These are phyloP conservation scores for Mucor sp. DNA, from an alignment of 371 early-diverging fungal species.

Conservation along the genomic window DNA sequence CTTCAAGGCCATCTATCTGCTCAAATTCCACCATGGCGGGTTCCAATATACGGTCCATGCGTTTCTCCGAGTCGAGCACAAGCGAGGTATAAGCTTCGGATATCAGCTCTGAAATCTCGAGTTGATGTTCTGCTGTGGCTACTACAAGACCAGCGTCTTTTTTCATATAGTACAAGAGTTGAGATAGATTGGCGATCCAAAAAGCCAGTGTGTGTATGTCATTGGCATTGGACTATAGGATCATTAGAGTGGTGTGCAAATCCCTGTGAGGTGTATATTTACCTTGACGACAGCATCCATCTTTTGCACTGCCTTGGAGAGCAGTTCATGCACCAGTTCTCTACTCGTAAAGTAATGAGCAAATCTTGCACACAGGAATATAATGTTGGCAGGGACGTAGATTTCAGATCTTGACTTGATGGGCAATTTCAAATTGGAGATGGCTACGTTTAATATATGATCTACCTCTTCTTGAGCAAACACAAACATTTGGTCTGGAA, in stretches of 20 bases:
- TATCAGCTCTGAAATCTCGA: conserved; percentile 71
- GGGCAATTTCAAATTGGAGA: conserved; percentile 62
- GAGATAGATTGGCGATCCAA: conserved; percentile 85
- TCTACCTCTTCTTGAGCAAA: conserved; percentile 72
- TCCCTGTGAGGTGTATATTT: no score
- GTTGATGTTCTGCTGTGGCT: conserved; percentile 67
- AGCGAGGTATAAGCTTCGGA: conserved; percentile 73
- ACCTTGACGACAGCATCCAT: conserved; percentile 65
- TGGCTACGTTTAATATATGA: conserved; percentile 69
- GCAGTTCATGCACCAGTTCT: conserved; percentile 71
- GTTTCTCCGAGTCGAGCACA: conserved; percentile 60
- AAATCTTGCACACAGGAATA: conserved; percentile 88
- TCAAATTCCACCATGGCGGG: conserved; percentile 76
- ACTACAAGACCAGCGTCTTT: conserved; percentile 74
- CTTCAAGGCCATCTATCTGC: conserved; percentile 69
- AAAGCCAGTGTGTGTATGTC: conserved; percentile 61
- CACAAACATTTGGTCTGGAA: conserved; percentile 91
- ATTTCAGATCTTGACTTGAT: conserved; percentile 58
- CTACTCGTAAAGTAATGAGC: conserved; percentile 74
- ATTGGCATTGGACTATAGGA: conserved; percentile 30
- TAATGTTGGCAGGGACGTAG: conserved; percentile 80
- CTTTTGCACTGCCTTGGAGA: conserved; percentile 59
- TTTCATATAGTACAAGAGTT: conserved; percentile 81
- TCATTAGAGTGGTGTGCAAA: no score
- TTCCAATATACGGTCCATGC: conserved; percentile 68